These are phyloP conservation scores for Diutina neorugosa DNA, from an alignment of 1,139 yeast genomes.

Conservation along the genomic window DNA sequence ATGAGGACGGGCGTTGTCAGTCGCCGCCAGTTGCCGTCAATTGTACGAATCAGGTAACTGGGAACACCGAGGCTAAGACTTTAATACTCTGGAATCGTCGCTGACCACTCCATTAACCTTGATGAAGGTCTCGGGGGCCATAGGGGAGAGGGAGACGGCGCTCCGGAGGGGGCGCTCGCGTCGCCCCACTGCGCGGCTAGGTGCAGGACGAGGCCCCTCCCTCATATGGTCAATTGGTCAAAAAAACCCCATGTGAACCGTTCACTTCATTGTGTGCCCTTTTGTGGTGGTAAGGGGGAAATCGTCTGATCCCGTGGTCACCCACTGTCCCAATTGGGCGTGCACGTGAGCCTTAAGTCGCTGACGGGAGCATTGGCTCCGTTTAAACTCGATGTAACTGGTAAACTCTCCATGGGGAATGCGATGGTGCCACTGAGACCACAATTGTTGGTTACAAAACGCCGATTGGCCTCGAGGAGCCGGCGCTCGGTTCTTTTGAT, in stretches of 20 bases:
- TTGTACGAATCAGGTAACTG: too few relatives aligned
- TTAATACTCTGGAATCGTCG: too few relatives aligned
- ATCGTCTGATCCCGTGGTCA: constrained; percentile 19
- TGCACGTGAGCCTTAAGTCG: constrained; percentile 14
- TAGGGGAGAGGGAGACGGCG: too few relatives aligned
- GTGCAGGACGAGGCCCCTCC: not conserved
- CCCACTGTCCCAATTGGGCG: constrained; percentile 20
- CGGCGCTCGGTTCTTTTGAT: constrained; percentile 16
- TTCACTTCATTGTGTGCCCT: not conserved
- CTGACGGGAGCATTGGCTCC: constrained; percentile 13
- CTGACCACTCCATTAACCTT: too few relatives aligned
- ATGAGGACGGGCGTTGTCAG: too few relatives aligned
- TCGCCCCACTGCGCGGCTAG: not conserved
- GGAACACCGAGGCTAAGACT: too few relatives aligned
- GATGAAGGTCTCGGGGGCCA: too few relatives aligned
- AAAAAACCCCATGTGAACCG: not conserved
- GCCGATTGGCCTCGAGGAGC: not conserved
- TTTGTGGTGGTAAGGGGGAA: constrained; percentile 10
- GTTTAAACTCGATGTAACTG: constrained; percentile 19
- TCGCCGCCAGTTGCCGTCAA: too few relatives aligned
- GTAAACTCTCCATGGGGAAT: too few relatives aligned
- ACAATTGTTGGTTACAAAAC: not conserved
- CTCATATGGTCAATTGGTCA: too few relatives aligned
- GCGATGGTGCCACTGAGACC: not conserved
- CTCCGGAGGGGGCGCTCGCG: not conserved